Evolutionary conservation across 2,329 filamentous ascomycete species (phyloP), one percentile per base, ranked within the genome.

Genomic region (Aspergillus texensis): DNA sequence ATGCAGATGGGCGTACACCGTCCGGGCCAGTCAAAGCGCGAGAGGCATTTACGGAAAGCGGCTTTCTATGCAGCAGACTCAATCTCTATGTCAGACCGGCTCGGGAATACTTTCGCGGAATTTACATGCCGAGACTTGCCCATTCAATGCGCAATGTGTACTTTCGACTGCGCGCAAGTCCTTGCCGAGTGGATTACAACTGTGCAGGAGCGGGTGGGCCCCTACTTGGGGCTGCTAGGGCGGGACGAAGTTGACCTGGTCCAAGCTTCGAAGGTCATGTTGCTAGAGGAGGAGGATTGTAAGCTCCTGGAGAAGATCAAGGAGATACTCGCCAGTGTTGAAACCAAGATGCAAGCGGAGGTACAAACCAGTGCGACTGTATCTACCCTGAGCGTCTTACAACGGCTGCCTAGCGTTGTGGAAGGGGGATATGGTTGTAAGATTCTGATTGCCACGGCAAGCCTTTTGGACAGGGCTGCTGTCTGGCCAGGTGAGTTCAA

Each of bases 1-100:
- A 72, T 72, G 67, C 68, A 74, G 53, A 68, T 75, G 30, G 68
- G 66, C 26, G 71, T 77, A 32, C 77, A 77, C 60, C 77, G 76
- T 39, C 72, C 69, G 39, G 76, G 70, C 34, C 71, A 80, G 12
- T 89, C 91, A 0, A 89, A 91, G 62, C 89, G 93, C 3, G 94
- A 99, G 79, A 91, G 89, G 68, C 92, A 96, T 72, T 84, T 98
- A 24, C 90, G 94, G 50, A 96, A 94, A 76, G 95, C 95, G n/a
- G 95, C 94, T 0, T 96, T 93, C 74, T 97, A 96, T 73, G 95
- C 95, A 1, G 93, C 93, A 1, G 93, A 97, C 76, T 96, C 94
- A 0, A 86, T 99, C 10, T 88, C 89, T 32, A 95, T 95, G 88
- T 91, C 93, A 2, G 91, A 96, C 75, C 94, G 91, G 74, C 85